Base-by-base conservation (phyloP, 1,284 basidiomycete genomes). In the Gastroboletus turbinatus region DNA sequence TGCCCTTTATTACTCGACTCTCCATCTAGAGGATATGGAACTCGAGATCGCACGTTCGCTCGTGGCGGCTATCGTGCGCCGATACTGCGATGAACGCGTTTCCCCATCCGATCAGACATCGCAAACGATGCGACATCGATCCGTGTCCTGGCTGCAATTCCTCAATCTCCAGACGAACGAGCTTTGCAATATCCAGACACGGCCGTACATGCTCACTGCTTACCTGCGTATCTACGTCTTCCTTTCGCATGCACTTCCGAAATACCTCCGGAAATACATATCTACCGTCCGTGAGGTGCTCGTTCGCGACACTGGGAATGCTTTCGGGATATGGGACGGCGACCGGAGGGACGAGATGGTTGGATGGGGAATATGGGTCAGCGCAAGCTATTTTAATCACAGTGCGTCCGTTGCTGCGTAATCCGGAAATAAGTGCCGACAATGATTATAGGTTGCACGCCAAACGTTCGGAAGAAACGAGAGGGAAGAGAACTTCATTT, bases 301-400 rank as follows among this genome's bases (percentile, higher is more conserved):
- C 23, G 76, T 76, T n/a, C 78, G 85, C 21, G 85, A 87, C 59
- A 76, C 79, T 33, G 84, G 84, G 19, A 87, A 87, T 62, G 78
- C 82, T 14, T 87, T 88, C 59, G 85, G 85, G 23, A 77, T 88
- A 43, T 87, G 82, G 81, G 83, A 87, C 60, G 65, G 63, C 8
- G 68, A 70, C 10, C 33, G 30, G 33, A 62, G 62, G 82, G 61
- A 82, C 59, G 85, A 87, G 68, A 85, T 85, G 78, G 67, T 86
- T 36, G 85, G 85, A 29, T 88, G 82, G 77, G 82, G 77, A 4
- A 75, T 85, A 58, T 87, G 84, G 68, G 69, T 79, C 7, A 76
- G 76, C 51, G 83, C 78, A 1, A 84, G 84, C 13, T 85, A 82
- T 68, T 87, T 87, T 65, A 88, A 88, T 62, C 85, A 88, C 63